phyloP scores from a whole-genome alignment of 1,284 basidiomycete species.

The Ceratobasidium sp. region DNA sequence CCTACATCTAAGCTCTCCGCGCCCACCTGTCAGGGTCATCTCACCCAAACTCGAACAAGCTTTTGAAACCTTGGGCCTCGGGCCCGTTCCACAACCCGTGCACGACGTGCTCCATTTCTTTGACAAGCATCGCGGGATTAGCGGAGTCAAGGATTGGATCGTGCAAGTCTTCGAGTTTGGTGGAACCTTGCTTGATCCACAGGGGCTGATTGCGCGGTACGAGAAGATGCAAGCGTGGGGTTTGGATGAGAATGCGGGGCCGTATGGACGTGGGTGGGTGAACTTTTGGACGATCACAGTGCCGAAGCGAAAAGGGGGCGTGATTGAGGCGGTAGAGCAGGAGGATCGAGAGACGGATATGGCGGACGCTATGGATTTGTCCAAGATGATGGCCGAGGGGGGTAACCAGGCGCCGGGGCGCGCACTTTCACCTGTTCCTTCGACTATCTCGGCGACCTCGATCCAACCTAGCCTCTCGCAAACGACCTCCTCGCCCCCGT shows the following conservation, averaged over 20 bases:
- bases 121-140: conserved; percentile 65
- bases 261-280: conserved; percentile 61
- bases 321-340: neutral
- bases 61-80: conserved; percentile 37
- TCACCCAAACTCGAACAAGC: conserved; percentile 45
- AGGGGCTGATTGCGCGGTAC: conserved; percentile 64
- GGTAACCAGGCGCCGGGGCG: neutral
- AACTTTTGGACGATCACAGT: conserved; percentile 69
- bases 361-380: conserved; percentile 34
- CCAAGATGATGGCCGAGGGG: conserved; percentile 23
- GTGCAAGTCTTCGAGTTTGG: conserved; percentile 70
- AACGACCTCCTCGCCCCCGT: conserved; percentile 7
- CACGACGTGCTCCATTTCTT: conserved; percentile 55
- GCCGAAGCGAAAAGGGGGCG: conserved; percentile 35
- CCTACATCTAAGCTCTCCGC: conserved; percentile 47
- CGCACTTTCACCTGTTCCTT: conserved; percentile 5
- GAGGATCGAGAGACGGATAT: conserved; percentile 37
- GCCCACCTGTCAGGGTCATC: conserved; percentile 45
- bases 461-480: conserved; percentile 11
- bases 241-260: conserved; percentile 22
- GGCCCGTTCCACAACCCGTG: conserved; percentile 52
- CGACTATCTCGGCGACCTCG: conserved; percentile 17
- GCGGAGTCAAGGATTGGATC: conserved; percentile 64
- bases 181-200: conserved; percentile 68
- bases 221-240: conserved; percentile 62